These are phyloP conservation scores for Lepidium aucheri DNA, from an alignment of 345 rosid genomes.

Conservation along the genomic window DNA sequence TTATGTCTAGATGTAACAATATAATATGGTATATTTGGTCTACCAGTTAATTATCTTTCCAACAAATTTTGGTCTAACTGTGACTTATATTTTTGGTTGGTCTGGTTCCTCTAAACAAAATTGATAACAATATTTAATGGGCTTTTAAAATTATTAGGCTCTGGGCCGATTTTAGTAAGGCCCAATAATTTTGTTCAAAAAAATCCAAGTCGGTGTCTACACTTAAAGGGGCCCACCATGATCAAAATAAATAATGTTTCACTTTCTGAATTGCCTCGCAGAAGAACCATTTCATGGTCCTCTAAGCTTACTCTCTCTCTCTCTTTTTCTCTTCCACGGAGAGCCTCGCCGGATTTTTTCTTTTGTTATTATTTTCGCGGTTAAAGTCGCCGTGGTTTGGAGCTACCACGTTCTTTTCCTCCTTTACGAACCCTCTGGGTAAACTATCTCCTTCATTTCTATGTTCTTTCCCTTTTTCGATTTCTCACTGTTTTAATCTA, in stretches of 20 bases:
- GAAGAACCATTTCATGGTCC: neutral
- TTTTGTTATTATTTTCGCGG: neutral
- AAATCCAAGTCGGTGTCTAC: neutral
- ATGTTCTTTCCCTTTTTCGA: slow-evolving; percentile 8
- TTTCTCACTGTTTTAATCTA: slow-evolving; percentile 7
- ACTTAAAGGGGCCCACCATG: neutral
- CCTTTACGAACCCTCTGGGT: neutral
- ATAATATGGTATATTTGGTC: no score
- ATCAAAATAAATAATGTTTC: neutral
- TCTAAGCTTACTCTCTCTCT: slow-evolving; percentile 6
- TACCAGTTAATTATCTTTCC: no score
- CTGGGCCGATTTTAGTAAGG: neutral
- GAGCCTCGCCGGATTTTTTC: neutral
- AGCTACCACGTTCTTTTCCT: neutral
- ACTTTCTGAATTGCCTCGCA: neutral
- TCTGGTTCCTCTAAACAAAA: no score
- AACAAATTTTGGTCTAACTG: no score
- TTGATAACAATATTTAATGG: no score
- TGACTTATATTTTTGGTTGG: no score
- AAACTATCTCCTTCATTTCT: neutral
- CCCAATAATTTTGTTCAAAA: neutral
- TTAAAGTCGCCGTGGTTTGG: neutral
- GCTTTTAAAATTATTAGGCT: neutral
- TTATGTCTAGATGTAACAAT: no score
- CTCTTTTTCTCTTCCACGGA: neutral